These are phyloP conservation scores for Galium porrigens DNA, from an alignment of 305 asterid genomes.

Conservation along the genomic window DNA sequence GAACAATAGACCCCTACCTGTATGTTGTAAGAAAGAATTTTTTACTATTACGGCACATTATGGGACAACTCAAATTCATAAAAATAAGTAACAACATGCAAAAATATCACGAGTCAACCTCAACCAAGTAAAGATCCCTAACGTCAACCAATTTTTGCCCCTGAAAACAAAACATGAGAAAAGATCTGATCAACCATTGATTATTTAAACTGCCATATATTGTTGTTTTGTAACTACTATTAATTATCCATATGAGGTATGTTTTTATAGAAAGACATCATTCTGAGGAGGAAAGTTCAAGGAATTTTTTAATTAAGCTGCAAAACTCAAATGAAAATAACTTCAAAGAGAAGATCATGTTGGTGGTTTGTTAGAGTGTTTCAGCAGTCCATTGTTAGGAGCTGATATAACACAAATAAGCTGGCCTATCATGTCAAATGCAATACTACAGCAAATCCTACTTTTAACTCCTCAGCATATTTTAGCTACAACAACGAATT, in stretches of 20 bases:
- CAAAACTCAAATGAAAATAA: background rate
- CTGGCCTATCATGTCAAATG: background rate
- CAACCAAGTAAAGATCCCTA: slow-evolving; percentile 79
- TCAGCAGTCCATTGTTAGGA: background rate
- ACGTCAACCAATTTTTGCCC: slow-evolving; percentile 85
- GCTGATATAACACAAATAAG: background rate
- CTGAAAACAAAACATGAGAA: slow-evolving; percentile 34
- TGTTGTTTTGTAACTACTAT: background rate
- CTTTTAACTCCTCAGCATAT: background rate
- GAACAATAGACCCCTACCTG: slow-evolving; percentile 98
- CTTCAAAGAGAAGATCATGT: background rate
- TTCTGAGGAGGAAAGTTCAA: background rate
- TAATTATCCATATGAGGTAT: background rate
- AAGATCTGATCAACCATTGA: slow-evolving; percentile 1
- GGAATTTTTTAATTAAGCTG: background rate
- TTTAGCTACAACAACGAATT: background rate
- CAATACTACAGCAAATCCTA: background rate
- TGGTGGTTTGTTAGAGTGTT: background rate
- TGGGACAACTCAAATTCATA: background rate
- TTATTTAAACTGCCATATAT: background rate
- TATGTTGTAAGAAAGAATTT: slow-evolving; percentile 2
- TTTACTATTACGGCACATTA: background rate
- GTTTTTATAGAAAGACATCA: background rate
- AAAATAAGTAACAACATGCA: background rate
- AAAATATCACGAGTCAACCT: slow-evolving; percentile 39